These are phyloP conservation scores for Phytophthora cactorum DNA, from an alignment of 352 stramenopile species.

Conservation along the genomic window DNA sequence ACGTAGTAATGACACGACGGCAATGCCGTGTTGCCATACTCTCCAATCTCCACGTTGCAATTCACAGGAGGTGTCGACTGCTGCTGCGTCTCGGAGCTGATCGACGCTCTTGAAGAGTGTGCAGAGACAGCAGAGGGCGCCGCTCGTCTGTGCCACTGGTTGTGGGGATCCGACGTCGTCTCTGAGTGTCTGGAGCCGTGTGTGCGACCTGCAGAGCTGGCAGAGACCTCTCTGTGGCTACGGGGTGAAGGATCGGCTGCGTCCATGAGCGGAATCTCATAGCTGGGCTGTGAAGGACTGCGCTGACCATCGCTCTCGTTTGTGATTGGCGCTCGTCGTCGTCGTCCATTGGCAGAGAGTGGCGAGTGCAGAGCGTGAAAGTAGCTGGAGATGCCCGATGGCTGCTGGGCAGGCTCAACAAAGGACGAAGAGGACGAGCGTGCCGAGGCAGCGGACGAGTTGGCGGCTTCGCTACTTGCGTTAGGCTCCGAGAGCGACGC, in stretches of 20 bases:
- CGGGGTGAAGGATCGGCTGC: slow-evolving; percentile 2
- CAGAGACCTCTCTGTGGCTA: slow-evolving; percentile 4
- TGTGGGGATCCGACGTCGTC: neutral
- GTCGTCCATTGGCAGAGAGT: slow-evolving; percentile 9
- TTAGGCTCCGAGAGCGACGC: slow-evolving; percentile 8
- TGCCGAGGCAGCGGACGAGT: slow-evolving; percentile 5
- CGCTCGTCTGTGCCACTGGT: slow-evolving; percentile 13
- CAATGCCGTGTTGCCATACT: slow-evolving; percentile 12
- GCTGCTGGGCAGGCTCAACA: neutral
- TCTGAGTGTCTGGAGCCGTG: slow-evolving; percentile 33
- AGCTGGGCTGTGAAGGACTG: slow-evolving; percentile 5
- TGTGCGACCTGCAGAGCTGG: slow-evolving; percentile 25
- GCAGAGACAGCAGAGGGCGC: slow-evolving; percentile 20
- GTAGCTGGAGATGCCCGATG: neutral
- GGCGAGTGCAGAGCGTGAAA: slow-evolving; percentile 30
- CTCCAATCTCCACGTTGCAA: slow-evolving; percentile 14
- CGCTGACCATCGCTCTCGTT: neutral
- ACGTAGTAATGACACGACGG: slow-evolving; percentile 77
- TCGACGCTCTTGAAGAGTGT: slow-evolving; percentile 17
- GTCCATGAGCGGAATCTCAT: slow-evolving; percentile 16
- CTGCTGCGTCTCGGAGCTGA: slow-evolving; percentile 16
- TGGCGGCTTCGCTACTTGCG: slow-evolving; percentile 3
- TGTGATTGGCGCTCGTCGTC: slow-evolving; percentile 10
- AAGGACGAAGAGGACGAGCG: slow-evolving; percentile 14
- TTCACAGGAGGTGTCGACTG: neutral